Evolutionary conservation across 148 eudicot genomes (phyloP).

Genomic region (Oxyria digyna): DNA sequence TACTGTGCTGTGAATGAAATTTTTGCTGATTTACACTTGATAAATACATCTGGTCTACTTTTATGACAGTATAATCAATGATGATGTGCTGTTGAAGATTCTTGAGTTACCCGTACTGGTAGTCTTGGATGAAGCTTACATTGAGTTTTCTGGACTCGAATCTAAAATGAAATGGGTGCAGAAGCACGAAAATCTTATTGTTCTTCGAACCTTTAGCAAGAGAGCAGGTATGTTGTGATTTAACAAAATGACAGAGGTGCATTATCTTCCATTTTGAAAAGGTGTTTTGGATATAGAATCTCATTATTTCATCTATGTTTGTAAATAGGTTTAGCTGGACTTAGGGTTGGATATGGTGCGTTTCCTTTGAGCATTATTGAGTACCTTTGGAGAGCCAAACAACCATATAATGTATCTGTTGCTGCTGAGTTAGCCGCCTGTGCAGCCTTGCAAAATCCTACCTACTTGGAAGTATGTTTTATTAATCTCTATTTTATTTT

Average conservation of each 20-base stretch:
- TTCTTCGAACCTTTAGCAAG: slow-evolving; percentile 93
- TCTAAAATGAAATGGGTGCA: slow-evolving; percentile 95
- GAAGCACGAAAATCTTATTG: slow-evolving; percentile 79
- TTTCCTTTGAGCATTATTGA: slow-evolving; percentile 83
- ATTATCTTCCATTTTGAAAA: neutral
- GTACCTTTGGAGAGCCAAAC: slow-evolving; percentile 93
- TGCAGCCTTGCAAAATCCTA: slow-evolving; percentile 77
- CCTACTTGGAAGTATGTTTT: slow-evolving; percentile 55
- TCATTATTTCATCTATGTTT: neutral
- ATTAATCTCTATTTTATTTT: neutral
- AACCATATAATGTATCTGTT: slow-evolving; percentile 94
- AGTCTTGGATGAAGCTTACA: slow-evolving; percentile 87
- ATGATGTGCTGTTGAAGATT: slow-evolving; percentile 64
- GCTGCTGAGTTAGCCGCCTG: slow-evolving; percentile 98
- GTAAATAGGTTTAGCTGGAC: slow-evolving; percentile 75
- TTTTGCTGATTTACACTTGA: no score
- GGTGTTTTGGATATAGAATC: neutral
- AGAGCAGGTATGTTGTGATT: slow-evolving; percentile 55
- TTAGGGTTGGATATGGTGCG: slow-evolving; percentile 92
- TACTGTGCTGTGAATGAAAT: neutral
- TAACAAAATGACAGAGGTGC: neutral
- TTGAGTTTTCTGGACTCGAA: slow-evolving; percentile 77
- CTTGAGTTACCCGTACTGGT: slow-evolving; percentile 73
- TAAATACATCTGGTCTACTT: neutral
- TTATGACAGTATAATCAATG: slow-evolving; percentile 56